phyloP scores from a whole-genome alignment of 2,329 filamentous ascomycete species.

The Botrytis hyacinthi region DNA sequence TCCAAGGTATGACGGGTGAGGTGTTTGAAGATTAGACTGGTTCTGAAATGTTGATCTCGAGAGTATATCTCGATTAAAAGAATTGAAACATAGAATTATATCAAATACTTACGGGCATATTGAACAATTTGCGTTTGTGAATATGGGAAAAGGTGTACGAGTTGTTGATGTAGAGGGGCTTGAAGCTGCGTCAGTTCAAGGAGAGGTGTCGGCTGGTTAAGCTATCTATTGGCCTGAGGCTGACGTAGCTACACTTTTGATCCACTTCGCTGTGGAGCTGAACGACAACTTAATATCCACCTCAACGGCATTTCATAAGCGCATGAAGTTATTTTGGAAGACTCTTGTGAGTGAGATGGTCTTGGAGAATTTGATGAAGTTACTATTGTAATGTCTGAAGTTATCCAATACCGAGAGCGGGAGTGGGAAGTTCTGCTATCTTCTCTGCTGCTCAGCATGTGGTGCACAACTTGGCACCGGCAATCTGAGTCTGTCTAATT shows the following conservation, averaged over 20 bases:
- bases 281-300: constrained; percentile 7
- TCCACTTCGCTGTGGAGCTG: not conserved
- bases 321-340: not conserved
- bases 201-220: constrained; percentile 13
- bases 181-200: constrained; percentile 17
- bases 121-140: constrained; percentile 1
- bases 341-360: not conserved
- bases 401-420: not conserved
- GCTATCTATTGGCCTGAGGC: constrained; percentile 14
- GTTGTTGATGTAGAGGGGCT: constrained; percentile 7
- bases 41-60: not conserved
- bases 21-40: not conserved
- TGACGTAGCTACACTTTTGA: not conserved
- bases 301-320: not conserved
- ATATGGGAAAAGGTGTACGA: not conserved
- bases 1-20: not conserved
- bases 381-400: not conserved
- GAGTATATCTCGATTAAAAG: not conserved
- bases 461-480: not conserved
- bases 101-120: constrained; percentile 10
- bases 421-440: not conserved
- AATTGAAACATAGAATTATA: not conserved
- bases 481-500: not conserved
- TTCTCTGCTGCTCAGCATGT: not conserved
- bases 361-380: not conserved